A percentile compares a stretch with the other conserved stretches of the same genome.
Conservation (phyloP, 495 filamentous ascomycete species). For the Halenospora varia region DNA sequence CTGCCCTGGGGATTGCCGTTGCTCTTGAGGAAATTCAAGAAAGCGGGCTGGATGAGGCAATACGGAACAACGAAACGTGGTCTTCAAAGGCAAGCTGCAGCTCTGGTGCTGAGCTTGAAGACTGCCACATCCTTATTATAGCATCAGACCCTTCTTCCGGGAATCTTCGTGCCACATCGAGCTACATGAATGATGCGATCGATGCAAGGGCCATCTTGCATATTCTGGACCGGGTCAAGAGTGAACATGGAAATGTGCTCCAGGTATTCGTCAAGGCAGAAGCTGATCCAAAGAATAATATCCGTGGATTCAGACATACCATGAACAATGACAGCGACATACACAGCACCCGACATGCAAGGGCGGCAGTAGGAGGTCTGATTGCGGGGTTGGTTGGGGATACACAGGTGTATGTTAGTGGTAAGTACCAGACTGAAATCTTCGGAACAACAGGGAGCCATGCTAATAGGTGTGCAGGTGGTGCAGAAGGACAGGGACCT, state of each 20-base stretch:
- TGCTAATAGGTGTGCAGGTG: conserved; percentile 3
- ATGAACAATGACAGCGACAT: conserved; percentile 28
- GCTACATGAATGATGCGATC: conserved; percentile 25
- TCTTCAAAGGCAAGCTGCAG: conserved; percentile 23
- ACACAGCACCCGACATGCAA: conserved; percentile 24
- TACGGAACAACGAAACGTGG: conserved; percentile 11
- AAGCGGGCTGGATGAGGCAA: conserved; percentile 14
- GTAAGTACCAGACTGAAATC: background rate
- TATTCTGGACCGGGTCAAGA: conserved; percentile 16
- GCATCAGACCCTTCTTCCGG: conserved; percentile 19
- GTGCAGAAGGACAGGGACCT: conserved; percentile 24
- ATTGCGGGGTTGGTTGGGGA: conserved; percentile 24
- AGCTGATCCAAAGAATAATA: conserved; percentile 17
- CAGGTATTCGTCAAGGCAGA: conserved; percentile 26
- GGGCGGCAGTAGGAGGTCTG: conserved; percentile 22
- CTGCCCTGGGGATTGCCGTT: conserved; percentile 22
- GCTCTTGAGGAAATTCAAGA: conserved; percentile 18
- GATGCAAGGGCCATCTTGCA: conserved; percentile 20
- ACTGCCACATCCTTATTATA: conserved; percentile 24
- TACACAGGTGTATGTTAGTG: conserved; percentile 21
- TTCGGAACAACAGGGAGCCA: background rate
- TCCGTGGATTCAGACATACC: conserved; percentile 23
- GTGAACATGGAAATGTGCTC: conserved; percentile 17
- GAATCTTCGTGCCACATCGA: conserved; percentile 17
- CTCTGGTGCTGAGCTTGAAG: conserved; percentile 25